Evolutionary conservation across 768 basidiomycete genomes (phyloP).

Genomic region (Kondoa subrosea): DNA sequence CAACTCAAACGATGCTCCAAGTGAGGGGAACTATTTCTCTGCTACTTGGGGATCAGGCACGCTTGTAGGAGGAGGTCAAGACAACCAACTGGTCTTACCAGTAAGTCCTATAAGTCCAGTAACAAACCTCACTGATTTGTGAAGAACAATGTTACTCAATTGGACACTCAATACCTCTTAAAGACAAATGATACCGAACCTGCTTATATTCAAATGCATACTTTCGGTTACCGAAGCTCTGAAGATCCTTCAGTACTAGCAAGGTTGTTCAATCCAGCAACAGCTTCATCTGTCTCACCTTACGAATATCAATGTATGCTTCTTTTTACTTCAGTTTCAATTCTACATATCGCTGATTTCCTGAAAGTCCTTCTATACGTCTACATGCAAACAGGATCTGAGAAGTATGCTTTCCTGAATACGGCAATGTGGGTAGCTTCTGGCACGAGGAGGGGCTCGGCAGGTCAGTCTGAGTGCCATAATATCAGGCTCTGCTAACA

Average conservation of each 20-base stretch:
- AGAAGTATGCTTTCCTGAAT: neutral
- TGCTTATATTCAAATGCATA: neutral
- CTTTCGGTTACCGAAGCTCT: neutral
- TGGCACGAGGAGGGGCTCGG: neutral
- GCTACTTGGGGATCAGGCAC: neutral
- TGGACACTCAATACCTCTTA: neutral
- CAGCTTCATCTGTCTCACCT: neutral
- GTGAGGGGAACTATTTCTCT: neutral
- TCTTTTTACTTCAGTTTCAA: neutral
- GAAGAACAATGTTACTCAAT: neutral
- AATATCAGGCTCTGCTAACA: neutral
- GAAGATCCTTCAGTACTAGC: neutral
- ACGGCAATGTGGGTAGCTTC: neutral
- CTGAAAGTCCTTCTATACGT: neutral
- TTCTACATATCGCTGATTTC: neutral
- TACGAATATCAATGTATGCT: neutral
- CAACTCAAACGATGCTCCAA: neutral
- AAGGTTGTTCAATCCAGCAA: neutral
- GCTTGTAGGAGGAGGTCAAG: neutral
- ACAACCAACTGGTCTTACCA: neutral
- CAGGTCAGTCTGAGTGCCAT: neutral
- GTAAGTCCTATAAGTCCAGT: no score
- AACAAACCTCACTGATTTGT: no score
- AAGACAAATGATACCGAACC: neutral
- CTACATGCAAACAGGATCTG: neutral